Percentiles rank a stretch among this genome's conserved stretches.
Conservation (phyloP, 345 rosid species). For the Noccaea bulbosa region DNA sequence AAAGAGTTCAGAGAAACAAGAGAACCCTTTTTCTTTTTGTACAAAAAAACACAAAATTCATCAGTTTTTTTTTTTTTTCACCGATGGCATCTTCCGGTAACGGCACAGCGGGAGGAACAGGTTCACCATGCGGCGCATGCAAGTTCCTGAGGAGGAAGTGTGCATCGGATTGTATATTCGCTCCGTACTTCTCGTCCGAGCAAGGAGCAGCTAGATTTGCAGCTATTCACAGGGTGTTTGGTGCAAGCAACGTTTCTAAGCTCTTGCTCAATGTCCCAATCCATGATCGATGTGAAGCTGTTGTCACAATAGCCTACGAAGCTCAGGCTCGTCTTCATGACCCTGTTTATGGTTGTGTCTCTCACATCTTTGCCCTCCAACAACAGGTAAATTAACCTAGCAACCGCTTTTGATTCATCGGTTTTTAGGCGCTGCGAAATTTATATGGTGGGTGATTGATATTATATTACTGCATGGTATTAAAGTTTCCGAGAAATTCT, state of each 20-base stretch:
- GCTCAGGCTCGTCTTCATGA: conserved; percentile 68
- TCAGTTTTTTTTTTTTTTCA: conserved; percentile 9
- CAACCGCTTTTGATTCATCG: background rate
- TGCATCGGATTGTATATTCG: conserved; percentile 57
- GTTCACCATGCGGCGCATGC: conserved; percentile 74
- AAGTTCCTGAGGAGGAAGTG: conserved; percentile 67
- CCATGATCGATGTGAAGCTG: conserved; percentile 65
- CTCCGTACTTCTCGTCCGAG: conserved; percentile 62
- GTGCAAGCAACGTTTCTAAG: conserved; percentile 73
- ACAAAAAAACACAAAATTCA: conserved; percentile 1
- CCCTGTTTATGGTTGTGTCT: conserved; percentile 69
- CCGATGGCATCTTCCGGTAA: conserved; percentile 45
- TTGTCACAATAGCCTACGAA: conserved; percentile 63
- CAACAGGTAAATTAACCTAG: conserved; percentile 53
- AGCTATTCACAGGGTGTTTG: conserved; percentile 71
- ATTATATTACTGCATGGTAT: conserved; percentile 14
- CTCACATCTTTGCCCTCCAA: conserved; percentile 66
- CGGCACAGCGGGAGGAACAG: conserved; percentile 47
- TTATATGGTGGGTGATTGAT: conserved; percentile 2
- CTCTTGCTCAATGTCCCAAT: conserved; percentile 57
- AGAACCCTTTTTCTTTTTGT: conserved; percentile 2
- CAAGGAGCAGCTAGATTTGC: conserved; percentile 65
- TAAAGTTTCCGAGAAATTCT: conserved; percentile 8
- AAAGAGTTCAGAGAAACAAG: background rate
- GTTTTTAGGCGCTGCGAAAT: background rate